Evolutionary conservation across 78 protist species (phyloP).

Genomic region (Mastigamoeba balamuthi): DNA sequence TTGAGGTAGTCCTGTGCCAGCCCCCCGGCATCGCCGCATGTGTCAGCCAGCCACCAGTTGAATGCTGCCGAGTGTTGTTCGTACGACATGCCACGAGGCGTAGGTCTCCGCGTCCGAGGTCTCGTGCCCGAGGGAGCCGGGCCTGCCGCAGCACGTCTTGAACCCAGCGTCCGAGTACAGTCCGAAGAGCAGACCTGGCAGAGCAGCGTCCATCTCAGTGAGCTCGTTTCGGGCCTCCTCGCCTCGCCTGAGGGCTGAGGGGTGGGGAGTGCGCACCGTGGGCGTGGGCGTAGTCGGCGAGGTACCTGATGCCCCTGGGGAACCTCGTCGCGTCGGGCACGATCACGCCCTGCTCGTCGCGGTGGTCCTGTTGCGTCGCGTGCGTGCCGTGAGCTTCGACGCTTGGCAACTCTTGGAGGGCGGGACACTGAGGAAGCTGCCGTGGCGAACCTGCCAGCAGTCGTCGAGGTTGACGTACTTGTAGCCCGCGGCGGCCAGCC

Average conservation of each 20-base stretch:
- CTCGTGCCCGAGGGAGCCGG: slow-evolving; percentile 47
- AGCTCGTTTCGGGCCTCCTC: not conserved
- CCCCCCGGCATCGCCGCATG: not conserved
- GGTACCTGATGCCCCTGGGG: slow-evolving; percentile 61
- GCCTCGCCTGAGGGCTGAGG: slow-evolving; percentile 24
- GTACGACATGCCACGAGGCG: slow-evolving; percentile 33
- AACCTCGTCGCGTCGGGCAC: slow-evolving; percentile 58
- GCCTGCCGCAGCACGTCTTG: slow-evolving; percentile 61
- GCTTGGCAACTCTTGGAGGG: not conserved
- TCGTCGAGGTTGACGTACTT: slow-evolving; percentile 11
- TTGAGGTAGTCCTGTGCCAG: slow-evolving; percentile 45
- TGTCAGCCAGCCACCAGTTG: not conserved
- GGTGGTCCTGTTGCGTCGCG: not conserved
- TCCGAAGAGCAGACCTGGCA: slow-evolving; percentile 74
- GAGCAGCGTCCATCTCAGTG: too few species aligned
- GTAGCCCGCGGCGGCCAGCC: not conserved
- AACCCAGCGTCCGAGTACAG: slow-evolving; percentile 72
- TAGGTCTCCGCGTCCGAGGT: slow-evolving; percentile 42
- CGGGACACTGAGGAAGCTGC: not conserved
- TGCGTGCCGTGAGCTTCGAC: not conserved
- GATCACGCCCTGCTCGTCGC: not conserved
- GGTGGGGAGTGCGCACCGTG: not conserved
- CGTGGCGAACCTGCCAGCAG: not conserved
- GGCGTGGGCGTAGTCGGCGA: slow-evolving; percentile 51
- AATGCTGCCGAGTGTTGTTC: not conserved